These are phyloP conservation scores for Ogataea chonburiensis DNA, from an alignment of 805 yeast genomes.

Conservation along the genomic window DNA sequence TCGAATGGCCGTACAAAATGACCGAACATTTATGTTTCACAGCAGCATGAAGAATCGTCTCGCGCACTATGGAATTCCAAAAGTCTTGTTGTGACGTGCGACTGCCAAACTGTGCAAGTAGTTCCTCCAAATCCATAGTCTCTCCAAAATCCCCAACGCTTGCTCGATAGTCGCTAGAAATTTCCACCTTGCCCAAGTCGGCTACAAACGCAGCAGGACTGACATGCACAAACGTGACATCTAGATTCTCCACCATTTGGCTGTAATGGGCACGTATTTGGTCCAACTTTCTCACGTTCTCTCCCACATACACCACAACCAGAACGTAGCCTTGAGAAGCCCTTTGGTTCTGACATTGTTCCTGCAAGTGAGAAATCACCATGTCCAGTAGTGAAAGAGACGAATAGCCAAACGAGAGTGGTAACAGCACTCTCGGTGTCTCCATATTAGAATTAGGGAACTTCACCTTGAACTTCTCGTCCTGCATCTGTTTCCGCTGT, in stretches of 20 bases:
- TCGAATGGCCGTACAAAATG: slow-evolving; percentile 71
- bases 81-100: slow-evolving; percentile 70
- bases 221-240: slow-evolving; percentile 40
- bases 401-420: slow-evolving; percentile 65
- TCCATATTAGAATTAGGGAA: slow-evolving; percentile 41
- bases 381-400: slow-evolving; percentile 72
- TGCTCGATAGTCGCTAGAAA: slow-evolving; percentile 34
- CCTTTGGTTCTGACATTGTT: slow-evolving; percentile 55
- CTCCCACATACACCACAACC: slow-evolving; percentile 50
- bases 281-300: slow-evolving; percentile 19
- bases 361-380: slow-evolving; percentile 55
- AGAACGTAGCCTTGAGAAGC: slow-evolving; percentile 70
- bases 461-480: slow-evolving; percentile 70
- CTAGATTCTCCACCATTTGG: slow-evolving; percentile 26
- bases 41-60: slow-evolving; percentile 49
- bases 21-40: slow-evolving; percentile 45
- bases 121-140: slow-evolving; percentile 28
- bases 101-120: slow-evolving; percentile 43
- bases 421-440: slow-evolving; percentile 50
- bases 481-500: slow-evolving; percentile 74
- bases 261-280: neutral
- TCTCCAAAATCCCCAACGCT: slow-evolving; percentile 11
- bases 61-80: slow-evolving; percentile 43
- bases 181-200: slow-evolving; percentile 33
- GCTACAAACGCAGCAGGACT: slow-evolving; percentile 42